Conservation (phyloP, 140 eudicot species). For the Anethum foeniculum region DNA sequence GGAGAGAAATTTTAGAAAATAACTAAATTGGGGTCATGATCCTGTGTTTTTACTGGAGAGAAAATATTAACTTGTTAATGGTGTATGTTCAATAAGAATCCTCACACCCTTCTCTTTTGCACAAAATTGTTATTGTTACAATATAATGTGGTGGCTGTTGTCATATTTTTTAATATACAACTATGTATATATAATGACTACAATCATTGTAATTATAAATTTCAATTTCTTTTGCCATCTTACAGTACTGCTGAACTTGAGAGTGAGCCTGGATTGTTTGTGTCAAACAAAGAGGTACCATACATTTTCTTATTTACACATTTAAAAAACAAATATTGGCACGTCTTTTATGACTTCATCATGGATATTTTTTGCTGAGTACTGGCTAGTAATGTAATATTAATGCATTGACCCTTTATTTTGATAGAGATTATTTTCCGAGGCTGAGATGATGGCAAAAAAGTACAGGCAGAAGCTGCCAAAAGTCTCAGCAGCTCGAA, state of each 20-base stretch:
- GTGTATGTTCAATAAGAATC: background rate
- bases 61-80: background rate
- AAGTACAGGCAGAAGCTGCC: conserved; percentile 61
- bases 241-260: conserved; percentile 87
- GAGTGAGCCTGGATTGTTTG: conserved; percentile 83
- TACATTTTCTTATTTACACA: background rate
- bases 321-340: background rate
- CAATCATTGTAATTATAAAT: background rate
- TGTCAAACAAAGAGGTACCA: conserved; percentile 73
- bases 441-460: conserved; percentile 84
- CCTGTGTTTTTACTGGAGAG: background rate
- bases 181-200: background rate
- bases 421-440: conserved; percentile 66
- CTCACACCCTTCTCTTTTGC: background rate
- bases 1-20: background rate
- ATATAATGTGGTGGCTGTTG: background rate
- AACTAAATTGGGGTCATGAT: background rate
- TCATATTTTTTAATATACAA: background rate
- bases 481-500: conserved; percentile 28
- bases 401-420: background rate
- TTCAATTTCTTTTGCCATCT: conserved; percentile 6
- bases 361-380: background rate
- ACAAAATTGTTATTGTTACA: background rate
- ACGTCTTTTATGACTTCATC: background rate
- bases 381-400: background rate